phyloP scores from a whole-genome alignment of 768 basidiomycete species.

The Tricholomella constricta region DNA sequence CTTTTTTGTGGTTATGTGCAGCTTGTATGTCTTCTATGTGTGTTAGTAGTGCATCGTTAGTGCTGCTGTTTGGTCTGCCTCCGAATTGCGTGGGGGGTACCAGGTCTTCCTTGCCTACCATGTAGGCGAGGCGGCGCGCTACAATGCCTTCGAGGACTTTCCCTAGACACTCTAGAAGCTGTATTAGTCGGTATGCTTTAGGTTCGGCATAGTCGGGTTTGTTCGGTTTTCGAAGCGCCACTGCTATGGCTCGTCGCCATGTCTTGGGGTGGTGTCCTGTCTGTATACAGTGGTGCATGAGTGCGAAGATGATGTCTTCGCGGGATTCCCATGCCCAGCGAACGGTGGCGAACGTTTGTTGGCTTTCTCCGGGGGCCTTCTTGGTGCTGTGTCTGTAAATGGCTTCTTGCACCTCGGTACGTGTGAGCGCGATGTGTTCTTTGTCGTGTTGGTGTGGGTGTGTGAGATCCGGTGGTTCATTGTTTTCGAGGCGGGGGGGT shows the following conservation, averaged over 20 bases:
- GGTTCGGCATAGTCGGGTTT: conserved; percentile 38
- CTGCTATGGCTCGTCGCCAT: conserved; percentile 30
- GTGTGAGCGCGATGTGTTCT: conserved; percentile 14
- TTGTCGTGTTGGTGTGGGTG: background rate
- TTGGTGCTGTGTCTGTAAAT: conserved; percentile 1
- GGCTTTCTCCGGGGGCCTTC: conserved; percentile 23
- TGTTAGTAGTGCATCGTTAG: conserved; percentile 21
- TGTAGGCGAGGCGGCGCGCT: conserved; percentile 22
- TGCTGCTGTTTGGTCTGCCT: conserved; percentile 21
- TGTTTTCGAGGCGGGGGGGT: background rate
- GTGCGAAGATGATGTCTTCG: conserved; percentile 1
- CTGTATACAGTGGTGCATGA: conserved; percentile 21
- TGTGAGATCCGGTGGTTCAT: too few species aligned
- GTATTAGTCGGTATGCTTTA: conserved; percentile 34
- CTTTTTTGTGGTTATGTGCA: conserved; percentile 24
- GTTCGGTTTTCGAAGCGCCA: conserved; percentile 34
- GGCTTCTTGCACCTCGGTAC: background rate
- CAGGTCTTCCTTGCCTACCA: conserved; percentile 23
- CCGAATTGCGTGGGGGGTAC: conserved; percentile 27
- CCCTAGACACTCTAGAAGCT: conserved; percentile 34
- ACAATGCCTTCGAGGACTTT: conserved; percentile 33
- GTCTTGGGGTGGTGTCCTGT: conserved; percentile 17
- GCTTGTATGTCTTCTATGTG: conserved; percentile 27
- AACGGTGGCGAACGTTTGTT: conserved; percentile 22
- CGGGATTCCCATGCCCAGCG: conserved; percentile 25